Conservation (phyloP, 176 grass and related monocot genomes). For the Lolium multiflorum region DNA sequence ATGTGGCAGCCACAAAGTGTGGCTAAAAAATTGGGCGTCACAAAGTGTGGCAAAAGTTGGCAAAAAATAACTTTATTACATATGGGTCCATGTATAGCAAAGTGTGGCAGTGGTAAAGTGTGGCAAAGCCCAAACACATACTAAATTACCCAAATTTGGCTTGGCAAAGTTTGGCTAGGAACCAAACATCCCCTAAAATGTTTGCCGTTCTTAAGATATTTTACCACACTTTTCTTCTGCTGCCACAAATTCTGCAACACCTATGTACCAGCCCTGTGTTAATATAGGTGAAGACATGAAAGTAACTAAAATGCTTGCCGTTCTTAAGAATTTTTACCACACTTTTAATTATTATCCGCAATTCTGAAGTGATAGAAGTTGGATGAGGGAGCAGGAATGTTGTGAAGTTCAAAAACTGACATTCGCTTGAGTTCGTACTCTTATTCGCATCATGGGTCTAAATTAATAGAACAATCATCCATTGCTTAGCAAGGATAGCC, state of each 20-base stretch:
- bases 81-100: too few species aligned
- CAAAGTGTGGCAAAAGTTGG: too few species aligned
- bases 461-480: conserved; percentile 13
- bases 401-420: neutral
- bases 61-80: too few species aligned
- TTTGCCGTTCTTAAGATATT: neutral
- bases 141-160: too few species aligned
- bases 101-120: too few species aligned
- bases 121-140: neutral
- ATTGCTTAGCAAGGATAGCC: neutral
- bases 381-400: neutral
- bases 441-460: neutral
- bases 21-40: too few species aligned
- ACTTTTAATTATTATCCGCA: neutral
- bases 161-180: too few species aligned
- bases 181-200: too few species aligned
- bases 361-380: neutral
- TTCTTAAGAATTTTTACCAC: neutral
- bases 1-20: too few species aligned
- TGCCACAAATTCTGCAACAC: too few species aligned
- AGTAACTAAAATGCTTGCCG: neutral
- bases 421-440: neutral
- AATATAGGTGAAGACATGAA: neutral
- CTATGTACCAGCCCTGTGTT: too few species aligned
- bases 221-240: neutral